phyloP scores from a whole-genome alignment of 164 flowering plant genomes.

The Platanus orientalis region DNA sequence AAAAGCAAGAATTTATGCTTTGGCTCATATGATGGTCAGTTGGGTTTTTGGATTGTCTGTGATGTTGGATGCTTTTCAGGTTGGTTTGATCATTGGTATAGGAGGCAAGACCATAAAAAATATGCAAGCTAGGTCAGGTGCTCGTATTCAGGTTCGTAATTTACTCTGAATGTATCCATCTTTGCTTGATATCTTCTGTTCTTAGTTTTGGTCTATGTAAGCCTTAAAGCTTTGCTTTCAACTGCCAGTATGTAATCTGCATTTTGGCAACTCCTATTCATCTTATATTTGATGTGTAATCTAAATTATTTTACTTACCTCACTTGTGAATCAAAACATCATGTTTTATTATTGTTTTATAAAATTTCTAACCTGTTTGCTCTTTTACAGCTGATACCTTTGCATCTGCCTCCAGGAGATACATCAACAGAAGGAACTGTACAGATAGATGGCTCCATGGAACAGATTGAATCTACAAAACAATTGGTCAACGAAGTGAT shows the following conservation, averaged over 20 bases:
- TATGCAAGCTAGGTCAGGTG: conserved; percentile 82
- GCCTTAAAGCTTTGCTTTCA: too few species aligned
- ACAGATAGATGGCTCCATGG: conserved; percentile 22
- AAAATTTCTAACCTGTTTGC: not conserved
- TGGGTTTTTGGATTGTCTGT: not conserved
- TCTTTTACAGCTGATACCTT: conserved; percentile 23
- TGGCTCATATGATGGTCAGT: not conserved
- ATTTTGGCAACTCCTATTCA: too few species aligned
- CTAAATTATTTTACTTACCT: too few species aligned
- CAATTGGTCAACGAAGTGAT: too few species aligned
- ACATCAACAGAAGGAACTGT: conserved; percentile 24
- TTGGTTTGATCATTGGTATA: conserved; percentile 92
- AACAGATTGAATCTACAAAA: conserved; percentile 31
- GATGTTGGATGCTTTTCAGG: conserved; percentile 34
- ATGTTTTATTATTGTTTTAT: not conserved
- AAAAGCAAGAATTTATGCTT: not conserved
- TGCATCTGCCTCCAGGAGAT: conserved; percentile 29
- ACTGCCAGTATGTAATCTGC: too few species aligned
- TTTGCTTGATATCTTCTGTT: conserved; percentile 10
- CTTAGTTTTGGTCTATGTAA: not conserved
- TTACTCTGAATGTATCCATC: conserved; percentile 20
- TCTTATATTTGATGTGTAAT: too few species aligned
- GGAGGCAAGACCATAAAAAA: conserved; percentile 90
- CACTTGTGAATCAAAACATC: too few species aligned
- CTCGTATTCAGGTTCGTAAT: conserved; percentile 77